Evolutionary conservation across 495 filamentous ascomycete species (phyloP), one percentile per base, ranked within the genome.

Genomic region (Penicillium malachiteum): DNA sequence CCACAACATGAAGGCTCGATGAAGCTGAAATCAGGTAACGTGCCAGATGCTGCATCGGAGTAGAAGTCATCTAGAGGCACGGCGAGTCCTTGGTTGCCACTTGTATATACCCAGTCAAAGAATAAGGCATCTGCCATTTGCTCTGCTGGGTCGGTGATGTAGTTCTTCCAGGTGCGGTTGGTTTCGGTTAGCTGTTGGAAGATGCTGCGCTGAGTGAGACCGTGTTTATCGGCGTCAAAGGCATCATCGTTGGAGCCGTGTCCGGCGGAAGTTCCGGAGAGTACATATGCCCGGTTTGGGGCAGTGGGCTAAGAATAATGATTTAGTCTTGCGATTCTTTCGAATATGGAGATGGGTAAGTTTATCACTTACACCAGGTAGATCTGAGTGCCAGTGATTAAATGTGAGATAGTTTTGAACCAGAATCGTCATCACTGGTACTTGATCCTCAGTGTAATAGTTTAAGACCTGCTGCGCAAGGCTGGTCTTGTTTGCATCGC

Each of bases 1-100:
- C 69, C 69, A 59, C 79, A 82, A 74, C 79, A 82, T 40, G 70
- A 71, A 1, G 79, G 79, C 68, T 82, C 78, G 56, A 82, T 60
- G 58, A 77, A 82, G 43, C 71, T 74, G 55, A 82, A 70, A 39
- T 77, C 62, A 7, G 78, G 69, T 1, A 81, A 75, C 3, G 49
- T 63, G 32, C 79, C 73, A 12, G 64, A 60, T 14, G 59, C 58
- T 9, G 71, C 72, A 33, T 75, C 76, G 5, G 65, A 54, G 64
- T 71, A 75, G 64, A 74, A 74, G 48, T 69, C 56, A 5, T 58
- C 50, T 9, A 74, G 50, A 5, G 73, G 67, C 11, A 62, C 55
- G 48, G 71, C 63, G 21, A 68, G 69, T 59, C 64, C 58, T n/a
- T 57, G 46, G 51, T 74, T 72, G 52, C 55, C 61, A 50, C 62